Conservation (phyloP, 345 rosid genomes). For the Eucalyptus curtisii region DNA sequence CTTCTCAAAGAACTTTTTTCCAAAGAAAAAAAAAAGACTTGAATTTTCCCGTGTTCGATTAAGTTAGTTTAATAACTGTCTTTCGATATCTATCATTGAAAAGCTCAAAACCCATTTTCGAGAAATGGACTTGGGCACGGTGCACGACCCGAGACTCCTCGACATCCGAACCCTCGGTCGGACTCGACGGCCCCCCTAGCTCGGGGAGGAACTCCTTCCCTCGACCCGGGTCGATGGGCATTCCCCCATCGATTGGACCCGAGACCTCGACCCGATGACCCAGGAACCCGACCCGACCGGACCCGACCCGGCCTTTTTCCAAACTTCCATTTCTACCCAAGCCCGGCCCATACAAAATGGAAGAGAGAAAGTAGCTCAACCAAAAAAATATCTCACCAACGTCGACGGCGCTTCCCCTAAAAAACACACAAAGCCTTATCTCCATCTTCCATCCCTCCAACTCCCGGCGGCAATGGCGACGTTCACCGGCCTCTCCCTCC, state of each 20-base stretch:
- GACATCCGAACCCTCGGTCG: fast-evolving
- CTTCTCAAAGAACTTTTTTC: not conserved
- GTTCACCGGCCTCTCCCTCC: conserved; percentile 24
- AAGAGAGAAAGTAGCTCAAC: not conserved
- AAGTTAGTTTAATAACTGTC: fast-evolving
- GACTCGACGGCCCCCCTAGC: not conserved
- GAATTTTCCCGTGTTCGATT: not conserved
- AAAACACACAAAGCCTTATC: not conserved
- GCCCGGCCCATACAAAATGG: not conserved
- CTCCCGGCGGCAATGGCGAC: conserved; percentile 32
- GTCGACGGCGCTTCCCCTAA: not conserved
- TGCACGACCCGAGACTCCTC: not conserved
- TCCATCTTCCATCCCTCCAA: not conserved
- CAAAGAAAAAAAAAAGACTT: fast-evolving
- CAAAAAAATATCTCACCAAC: not conserved
- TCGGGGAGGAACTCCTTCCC: not conserved
- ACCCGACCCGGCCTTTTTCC: not conserved
- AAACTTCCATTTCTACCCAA: not conserved
- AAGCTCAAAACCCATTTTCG: not conserved
- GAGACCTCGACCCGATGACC: not conserved
- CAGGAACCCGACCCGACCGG: not conserved
- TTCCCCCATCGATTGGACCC: not conserved
- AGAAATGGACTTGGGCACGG: not conserved
- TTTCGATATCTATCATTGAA: fast-evolving
- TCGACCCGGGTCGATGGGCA: not conserved